phyloP scores from a whole-genome alignment of 108 stramenopile species.

The Chaetoceros tenuissimus region DNA sequence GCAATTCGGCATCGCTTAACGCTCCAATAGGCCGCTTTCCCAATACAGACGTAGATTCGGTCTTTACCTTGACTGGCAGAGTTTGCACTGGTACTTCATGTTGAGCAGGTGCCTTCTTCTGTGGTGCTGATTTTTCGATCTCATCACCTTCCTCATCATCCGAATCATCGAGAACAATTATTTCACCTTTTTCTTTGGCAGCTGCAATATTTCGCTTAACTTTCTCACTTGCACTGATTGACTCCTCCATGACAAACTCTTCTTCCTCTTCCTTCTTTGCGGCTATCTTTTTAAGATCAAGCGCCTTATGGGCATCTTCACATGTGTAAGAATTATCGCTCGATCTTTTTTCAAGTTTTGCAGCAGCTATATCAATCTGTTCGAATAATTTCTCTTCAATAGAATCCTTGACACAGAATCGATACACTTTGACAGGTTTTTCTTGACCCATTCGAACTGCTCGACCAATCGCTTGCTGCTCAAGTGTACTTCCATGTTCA shows the following conservation, averaged over 20 bases:
- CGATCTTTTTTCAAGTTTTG: constrained; percentile 1
- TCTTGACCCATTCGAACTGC: constrained; percentile 24
- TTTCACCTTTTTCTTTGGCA: constrained; percentile 13
- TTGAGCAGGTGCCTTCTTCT: constrained; percentile 2
- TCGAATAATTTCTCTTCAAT: constrained; percentile 13
- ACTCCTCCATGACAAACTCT: constrained; percentile 7
- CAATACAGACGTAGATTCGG: too few relatives aligned
- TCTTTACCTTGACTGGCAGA: too few relatives aligned
- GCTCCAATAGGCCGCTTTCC: background rate
- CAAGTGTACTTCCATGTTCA: constrained; percentile 18
- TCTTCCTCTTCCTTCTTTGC: background rate
- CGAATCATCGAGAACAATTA: constrained; percentile 14
- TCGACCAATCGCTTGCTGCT: constrained; percentile 20
- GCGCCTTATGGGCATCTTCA: constrained; percentile 18
- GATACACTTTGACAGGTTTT: constrained; percentile 11
- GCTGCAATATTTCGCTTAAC: constrained; percentile 4
- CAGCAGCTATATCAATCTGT: constrained; percentile 12
- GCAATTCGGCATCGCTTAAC: background rate
- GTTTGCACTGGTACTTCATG: background rate
- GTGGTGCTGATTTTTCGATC: background rate
- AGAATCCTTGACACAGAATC: constrained; percentile 18
- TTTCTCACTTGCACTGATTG: constrained; percentile 4
- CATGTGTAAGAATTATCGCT: constrained; percentile 17
- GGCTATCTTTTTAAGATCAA: constrained; percentile 6
- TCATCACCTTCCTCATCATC: constrained; percentile 11